phyloP scores from a whole-genome alignment of 2,329 filamentous ascomycete genomes.

The Phaeosphaeria sp. region DNA sequence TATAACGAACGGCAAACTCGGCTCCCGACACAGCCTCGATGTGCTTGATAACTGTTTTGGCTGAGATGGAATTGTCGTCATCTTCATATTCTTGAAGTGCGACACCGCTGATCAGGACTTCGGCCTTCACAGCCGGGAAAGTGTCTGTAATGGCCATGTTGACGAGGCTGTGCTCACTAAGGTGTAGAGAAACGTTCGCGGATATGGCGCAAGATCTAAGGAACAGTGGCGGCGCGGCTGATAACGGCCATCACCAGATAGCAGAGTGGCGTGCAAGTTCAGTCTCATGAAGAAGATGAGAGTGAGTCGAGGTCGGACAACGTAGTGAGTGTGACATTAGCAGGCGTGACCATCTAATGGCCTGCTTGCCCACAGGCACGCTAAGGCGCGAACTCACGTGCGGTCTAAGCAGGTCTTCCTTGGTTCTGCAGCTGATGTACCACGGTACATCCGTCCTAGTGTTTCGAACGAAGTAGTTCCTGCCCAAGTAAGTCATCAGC shows the following conservation, averaged over 20 bases:
- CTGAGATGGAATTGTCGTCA: slow-evolving; percentile 10
- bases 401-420: not conserved
- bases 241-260: not conserved
- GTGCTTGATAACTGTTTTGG: slow-evolving; percentile 32
- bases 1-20: slow-evolving; percentile 23
- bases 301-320: not conserved
- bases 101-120: slow-evolving; percentile 24
- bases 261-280: not conserved
- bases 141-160: not conserved
- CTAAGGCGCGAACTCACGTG: slow-evolving; percentile 1
- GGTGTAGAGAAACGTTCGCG: not conserved
- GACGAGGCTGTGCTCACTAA: not conserved
- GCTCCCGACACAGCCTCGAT: slow-evolving; percentile 36
- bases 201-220: not conserved
- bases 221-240: not conserved
- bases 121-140: slow-evolving; percentile 10
- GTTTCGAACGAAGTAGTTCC: too few relatives aligned
- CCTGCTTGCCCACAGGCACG: not conserved
- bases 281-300: not conserved
- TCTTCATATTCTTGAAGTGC: slow-evolving; percentile 35
- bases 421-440: not conserved
- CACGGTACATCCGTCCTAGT: too few relatives aligned
- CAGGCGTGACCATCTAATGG: not conserved
- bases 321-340: not conserved
- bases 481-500: not conserved